phyloP scores from a whole-genome alignment of 1,284 basidiomycete species.

The Laetiporus sulphureus region DNA sequence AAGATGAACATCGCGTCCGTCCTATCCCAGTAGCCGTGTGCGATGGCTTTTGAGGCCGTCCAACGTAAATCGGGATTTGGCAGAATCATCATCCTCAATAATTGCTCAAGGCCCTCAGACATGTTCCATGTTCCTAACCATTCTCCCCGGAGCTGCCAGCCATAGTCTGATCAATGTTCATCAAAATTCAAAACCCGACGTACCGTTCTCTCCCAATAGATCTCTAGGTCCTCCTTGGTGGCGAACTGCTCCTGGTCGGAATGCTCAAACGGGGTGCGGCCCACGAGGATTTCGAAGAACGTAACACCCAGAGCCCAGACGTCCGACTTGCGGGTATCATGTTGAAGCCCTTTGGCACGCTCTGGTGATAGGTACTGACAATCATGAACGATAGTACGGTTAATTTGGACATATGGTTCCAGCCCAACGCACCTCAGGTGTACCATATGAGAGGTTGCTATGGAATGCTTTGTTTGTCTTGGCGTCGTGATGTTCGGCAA shows the following conservation, averaged over 20 bases:
- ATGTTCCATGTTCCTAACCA: constrained; percentile 83
- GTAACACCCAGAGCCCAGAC: constrained; percentile 91
- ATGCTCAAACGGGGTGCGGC: constrained; percentile 87
- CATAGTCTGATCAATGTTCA: not conserved
- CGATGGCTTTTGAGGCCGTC: constrained; percentile 57
- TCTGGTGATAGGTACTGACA: constrained; percentile 81
- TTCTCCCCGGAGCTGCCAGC: constrained; percentile 55
- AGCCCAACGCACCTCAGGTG: constrained; percentile 62
- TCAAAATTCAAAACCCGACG: constrained; percentile 14
- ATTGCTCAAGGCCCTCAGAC: constrained; percentile 54
- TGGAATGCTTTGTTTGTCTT: constrained; percentile 63
- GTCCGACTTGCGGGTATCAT: constrained; percentile 90
- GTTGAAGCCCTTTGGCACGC: constrained; percentile 76
- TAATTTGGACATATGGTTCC: too few species aligned
- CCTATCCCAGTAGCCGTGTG: constrained; percentile 59
- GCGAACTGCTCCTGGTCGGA: constrained; percentile 74
- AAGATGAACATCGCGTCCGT: constrained; percentile 8
- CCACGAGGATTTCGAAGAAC: constrained; percentile 87
- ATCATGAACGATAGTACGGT: too few species aligned
- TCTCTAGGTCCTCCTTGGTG: constrained; percentile 77
- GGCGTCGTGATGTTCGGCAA: constrained; percentile 76
- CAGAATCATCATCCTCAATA: constrained; percentile 70
- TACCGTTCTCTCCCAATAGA: constrained; percentile 80
- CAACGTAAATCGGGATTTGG: constrained; percentile 71
- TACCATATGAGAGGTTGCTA: constrained; percentile 81